phyloP scores from a whole-genome alignment of 352 stramenopile species.

The Blastocystis sp. region DNA sequence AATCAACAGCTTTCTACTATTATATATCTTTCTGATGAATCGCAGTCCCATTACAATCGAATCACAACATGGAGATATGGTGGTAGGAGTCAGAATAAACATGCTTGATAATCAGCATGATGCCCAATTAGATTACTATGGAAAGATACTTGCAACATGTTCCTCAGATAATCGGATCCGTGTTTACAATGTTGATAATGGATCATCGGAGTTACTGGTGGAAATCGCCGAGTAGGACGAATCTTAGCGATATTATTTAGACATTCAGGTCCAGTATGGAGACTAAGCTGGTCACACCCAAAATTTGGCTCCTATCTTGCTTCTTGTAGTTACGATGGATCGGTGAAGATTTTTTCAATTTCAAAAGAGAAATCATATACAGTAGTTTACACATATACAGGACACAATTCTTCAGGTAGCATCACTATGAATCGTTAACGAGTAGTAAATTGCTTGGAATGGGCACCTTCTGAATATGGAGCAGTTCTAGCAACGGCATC shows the following conservation, averaged over 20 bases:
- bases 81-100: slow-evolving; percentile 74
- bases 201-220: not conserved
- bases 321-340: slow-evolving; percentile 94
- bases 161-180: slow-evolving; percentile 90
- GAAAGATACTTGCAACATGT: slow-evolving; percentile 93
- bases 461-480: slow-evolving; percentile 92
- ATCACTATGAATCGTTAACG: not conserved
- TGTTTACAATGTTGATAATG: slow-evolving; percentile 80
- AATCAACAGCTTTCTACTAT: not conserved
- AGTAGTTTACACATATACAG: slow-evolving; percentile 43
- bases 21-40: not conserved
- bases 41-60: slow-evolving; percentile 86
- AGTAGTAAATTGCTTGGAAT: slow-evolving; percentile 89
- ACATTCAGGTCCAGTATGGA: slow-evolving; percentile 92
- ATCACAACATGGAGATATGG: slow-evolving; percentile 96
- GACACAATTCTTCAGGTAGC: slow-evolving; percentile 51
- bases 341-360: slow-evolving; percentile 84
- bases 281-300: slow-evolving; percentile 96
- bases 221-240: slow-evolving; percentile 38
- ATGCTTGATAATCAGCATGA: slow-evolving; percentile 83
- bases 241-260: slow-evolving; percentile 76
- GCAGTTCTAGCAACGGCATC: slow-evolving; percentile 85
- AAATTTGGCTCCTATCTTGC: slow-evolving; percentile 91
- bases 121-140: slow-evolving; percentile 98
- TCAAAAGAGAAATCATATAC: slow-evolving; percentile 63